Evolutionary conservation across 2,329 filamentous ascomycete species (phyloP).

Genomic region (Hymenoscyphus infarciens): DNA sequence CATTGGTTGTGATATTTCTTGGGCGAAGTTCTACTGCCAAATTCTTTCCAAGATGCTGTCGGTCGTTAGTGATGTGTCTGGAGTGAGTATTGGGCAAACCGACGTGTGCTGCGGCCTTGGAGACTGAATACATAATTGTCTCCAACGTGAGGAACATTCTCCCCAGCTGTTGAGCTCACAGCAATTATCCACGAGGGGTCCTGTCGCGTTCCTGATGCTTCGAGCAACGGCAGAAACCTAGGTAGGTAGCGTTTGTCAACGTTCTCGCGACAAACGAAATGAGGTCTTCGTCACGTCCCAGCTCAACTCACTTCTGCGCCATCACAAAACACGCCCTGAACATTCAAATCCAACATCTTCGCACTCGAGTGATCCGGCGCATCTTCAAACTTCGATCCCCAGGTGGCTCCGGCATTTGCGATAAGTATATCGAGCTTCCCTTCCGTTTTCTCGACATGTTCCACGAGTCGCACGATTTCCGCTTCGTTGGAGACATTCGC

Average conservation of each 20-base stretch:
- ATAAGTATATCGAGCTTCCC: slow-evolving; percentile 43
- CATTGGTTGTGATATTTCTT: slow-evolving; percentile 61
- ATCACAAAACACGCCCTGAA: slow-evolving; percentile 13
- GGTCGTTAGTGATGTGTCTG: slow-evolving; percentile 20
- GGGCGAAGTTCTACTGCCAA: slow-evolving; percentile 68
- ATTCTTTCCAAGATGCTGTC: slow-evolving; percentile 60
- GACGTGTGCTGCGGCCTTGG: slow-evolving; percentile 59
- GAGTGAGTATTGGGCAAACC: slow-evolving; percentile 16
- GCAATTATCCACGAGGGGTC: slow-evolving; percentile 62
- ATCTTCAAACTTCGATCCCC: slow-evolving; percentile 14
- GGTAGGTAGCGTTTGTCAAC: slow-evolving; percentile 15
- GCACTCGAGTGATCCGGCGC: slow-evolving; percentile 12
- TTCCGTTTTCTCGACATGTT: slow-evolving; percentile 52
- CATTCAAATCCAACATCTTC: slow-evolving; percentile 15
- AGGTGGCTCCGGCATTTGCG: slow-evolving; percentile 13
- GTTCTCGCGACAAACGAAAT: not conserved
- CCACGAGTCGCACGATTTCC: slow-evolving; percentile 59
- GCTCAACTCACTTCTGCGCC: slow-evolving; percentile 46
- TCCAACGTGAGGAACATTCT: slow-evolving; percentile 57
- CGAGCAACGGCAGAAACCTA: slow-evolving; percentile 45
- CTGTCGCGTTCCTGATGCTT: slow-evolving; percentile 44
- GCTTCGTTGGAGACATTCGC: slow-evolving; percentile 60
- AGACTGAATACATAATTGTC: slow-evolving; percentile 63
- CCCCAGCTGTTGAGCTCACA: slow-evolving; percentile 63
- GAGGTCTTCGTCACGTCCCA: not conserved